phyloP scores from a whole-genome alignment of 1,139 yeast species.

The Geotrichum carabidarum region DNA sequence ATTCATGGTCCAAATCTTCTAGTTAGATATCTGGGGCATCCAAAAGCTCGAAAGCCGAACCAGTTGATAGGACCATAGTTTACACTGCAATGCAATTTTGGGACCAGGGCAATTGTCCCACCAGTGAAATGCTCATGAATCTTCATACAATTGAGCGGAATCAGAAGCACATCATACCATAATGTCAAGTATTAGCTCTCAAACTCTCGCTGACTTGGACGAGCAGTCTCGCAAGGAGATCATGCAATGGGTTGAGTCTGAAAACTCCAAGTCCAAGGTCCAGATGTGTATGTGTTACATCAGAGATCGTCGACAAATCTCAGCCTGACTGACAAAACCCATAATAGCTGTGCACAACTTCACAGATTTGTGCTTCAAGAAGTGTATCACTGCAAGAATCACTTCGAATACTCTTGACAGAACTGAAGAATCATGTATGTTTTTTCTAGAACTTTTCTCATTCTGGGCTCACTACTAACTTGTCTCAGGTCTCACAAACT shows the following conservation, averaged over 20 bases:
- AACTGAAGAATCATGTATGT: constrained; percentile 60
- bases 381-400: constrained; percentile 59
- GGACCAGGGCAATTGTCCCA: background rate
- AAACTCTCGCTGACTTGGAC: constrained; percentile 60
- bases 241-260: constrained; percentile 69
- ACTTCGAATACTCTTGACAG: constrained; percentile 49
- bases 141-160: background rate
- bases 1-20: too few relatives aligned
- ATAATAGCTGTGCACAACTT: constrained; percentile 61
- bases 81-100: background rate
- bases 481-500: constrained; percentile 49
- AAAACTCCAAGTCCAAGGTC: constrained; percentile 81
- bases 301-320: too few relatives aligned
- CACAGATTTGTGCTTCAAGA: constrained; percentile 86
- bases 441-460: background rate
- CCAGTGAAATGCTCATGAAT: background rate
- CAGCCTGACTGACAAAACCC: too few relatives aligned
- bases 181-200: constrained; percentile 59
- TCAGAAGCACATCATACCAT: background rate
- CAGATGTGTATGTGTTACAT: constrained; percentile 48
- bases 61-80: too few relatives aligned
- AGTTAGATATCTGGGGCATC: too few relatives aligned
- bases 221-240: constrained; percentile 70
- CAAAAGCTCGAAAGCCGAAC: too few relatives aligned
- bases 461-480: background rate